Evolutionary conservation across 2,329 filamentous ascomycete species (phyloP).

Genomic region (Bertia moriformis): DNA sequence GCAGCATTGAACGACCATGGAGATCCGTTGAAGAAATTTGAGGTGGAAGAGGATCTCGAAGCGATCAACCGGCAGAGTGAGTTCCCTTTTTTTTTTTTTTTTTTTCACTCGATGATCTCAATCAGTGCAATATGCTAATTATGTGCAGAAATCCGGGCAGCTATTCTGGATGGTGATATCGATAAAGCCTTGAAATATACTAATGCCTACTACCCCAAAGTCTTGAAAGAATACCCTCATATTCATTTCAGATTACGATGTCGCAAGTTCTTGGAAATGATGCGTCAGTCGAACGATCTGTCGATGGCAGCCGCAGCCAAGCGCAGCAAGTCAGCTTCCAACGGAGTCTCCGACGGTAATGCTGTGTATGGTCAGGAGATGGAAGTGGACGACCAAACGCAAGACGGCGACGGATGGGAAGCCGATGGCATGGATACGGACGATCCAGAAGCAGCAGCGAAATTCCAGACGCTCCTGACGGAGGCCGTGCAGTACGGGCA

Average conservation of each 20-base stretch:
- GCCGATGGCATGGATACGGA: slow-evolving; percentile 2
- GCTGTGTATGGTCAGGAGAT: slow-evolving; percentile 34
- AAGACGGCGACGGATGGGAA: slow-evolving; percentile 4
- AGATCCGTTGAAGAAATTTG: slow-evolving; percentile 39
- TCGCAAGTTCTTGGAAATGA: slow-evolving; percentile 91
- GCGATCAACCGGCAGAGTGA: slow-evolving; percentile 74
- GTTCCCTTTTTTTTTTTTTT: slow-evolving; percentile 10
- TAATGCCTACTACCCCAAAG: slow-evolving; percentile 61
- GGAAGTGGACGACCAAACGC: slow-evolving; percentile 38
- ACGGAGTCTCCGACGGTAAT: slow-evolving; percentile 22
- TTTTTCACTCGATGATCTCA: slow-evolving; percentile 1
- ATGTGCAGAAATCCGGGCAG: slow-evolving; percentile 60
- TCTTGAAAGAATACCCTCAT: slow-evolving; percentile 66
- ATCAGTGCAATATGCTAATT: slow-evolving; percentile 4
- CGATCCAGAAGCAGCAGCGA: not conserved
- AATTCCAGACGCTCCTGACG: not conserved
- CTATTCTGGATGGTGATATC: slow-evolving; percentile 83
- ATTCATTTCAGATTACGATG: slow-evolving; percentile 81
- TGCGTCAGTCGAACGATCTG: slow-evolving; percentile 57
- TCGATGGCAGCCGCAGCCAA: slow-evolving; percentile 27
- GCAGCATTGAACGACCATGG: slow-evolving; percentile 46
- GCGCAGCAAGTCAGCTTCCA: slow-evolving; percentile 17
- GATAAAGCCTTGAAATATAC: slow-evolving; percentile 78
- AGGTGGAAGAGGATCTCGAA: slow-evolving; percentile 69
- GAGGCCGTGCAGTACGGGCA: slow-evolving; percentile 42